Evolutionary conservation across 148 eudicot species (phyloP).

Genomic region (Camellia japonica): DNA sequence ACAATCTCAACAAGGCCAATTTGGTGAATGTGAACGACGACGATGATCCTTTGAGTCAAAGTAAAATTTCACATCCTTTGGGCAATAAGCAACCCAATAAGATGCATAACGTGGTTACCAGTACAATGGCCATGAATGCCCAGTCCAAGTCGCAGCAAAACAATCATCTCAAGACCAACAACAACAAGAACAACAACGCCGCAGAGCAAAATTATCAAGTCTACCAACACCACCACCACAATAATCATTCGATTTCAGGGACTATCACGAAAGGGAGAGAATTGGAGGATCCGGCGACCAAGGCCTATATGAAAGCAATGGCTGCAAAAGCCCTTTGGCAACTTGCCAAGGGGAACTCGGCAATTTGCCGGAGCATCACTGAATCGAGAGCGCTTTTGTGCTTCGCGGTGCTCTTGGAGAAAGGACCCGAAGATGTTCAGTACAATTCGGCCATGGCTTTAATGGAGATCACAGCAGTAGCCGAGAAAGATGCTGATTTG

Average conservation of each 20-base stretch:
- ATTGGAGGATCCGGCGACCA: conserved; percentile 67
- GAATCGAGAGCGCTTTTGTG: conserved; percentile 86
- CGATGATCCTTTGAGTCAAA: conserved; percentile 30
- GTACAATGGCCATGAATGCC: conserved; percentile 36
- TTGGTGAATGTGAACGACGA: conserved; percentile 23
- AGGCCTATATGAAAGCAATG: conserved; percentile 82
- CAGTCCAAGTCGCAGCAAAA: conserved; percentile 14
- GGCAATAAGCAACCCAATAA: conserved; percentile 37
- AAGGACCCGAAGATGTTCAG: conserved; percentile 65
- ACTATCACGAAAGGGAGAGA: conserved; percentile 43
- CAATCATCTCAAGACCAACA: conserved; percentile 10
- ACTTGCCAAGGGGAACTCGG: conserved; percentile 65
- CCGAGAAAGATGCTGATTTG: conserved; percentile 82
- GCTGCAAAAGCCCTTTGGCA: conserved; percentile 79
- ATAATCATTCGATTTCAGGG: conserved; percentile 33
- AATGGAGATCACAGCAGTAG: conserved; percentile 92
- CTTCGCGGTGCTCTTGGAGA: conserved; percentile 77
- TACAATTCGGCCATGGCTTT: conserved; percentile 84
- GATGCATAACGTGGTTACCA: conserved; percentile 52
- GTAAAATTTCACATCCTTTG: conserved; percentile 44
- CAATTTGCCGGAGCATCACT: conserved; percentile 73
- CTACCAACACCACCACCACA: conserved; percentile 23
- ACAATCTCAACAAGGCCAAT: background rate
- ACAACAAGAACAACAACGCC: too few species aligned
- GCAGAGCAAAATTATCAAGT: conserved; percentile 19